Percentiles rank a stretch among this genome's conserved stretches.
Evolutionary conservation across 257 asterid species (phyloP).

Genomic region (Ligustrum vulgare): DNA sequence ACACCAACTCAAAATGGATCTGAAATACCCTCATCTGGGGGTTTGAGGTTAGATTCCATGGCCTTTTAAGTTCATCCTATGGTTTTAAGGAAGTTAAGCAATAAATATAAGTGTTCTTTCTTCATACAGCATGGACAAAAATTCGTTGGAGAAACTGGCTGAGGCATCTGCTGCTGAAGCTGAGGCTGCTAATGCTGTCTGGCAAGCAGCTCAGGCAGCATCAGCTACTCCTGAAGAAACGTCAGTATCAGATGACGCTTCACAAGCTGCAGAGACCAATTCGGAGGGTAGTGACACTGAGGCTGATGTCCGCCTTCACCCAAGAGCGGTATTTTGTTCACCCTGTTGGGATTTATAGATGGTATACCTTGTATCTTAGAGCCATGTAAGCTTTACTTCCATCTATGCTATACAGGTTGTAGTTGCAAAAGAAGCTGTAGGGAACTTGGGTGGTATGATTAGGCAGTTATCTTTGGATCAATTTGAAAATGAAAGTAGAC

Average conservation of each 20-base stretch:
- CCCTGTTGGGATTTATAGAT: background rate
- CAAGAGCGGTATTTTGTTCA: constrained; percentile 76
- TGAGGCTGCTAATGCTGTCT: constrained; percentile 90
- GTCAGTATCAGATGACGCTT: constrained; percentile 70
- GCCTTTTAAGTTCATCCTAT: constrained; percentile 22
- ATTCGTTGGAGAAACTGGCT: constrained; percentile 83
- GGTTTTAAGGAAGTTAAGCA: constrained; percentile 9
- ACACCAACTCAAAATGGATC: constrained; percentile 47
- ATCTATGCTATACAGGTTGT: constrained; percentile 67
- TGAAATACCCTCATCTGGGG: constrained; percentile 54
- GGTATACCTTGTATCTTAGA: background rate
- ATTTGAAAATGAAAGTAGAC: constrained; percentile 97
- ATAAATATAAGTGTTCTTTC: constrained; percentile 9
- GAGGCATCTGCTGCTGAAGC: constrained; percentile 99
- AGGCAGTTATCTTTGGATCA: constrained; percentile 97
- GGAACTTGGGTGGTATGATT: constrained; percentile 97
- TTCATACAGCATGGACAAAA: constrained; percentile 60
- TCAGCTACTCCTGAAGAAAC: constrained; percentile 76
- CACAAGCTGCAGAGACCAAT: constrained; percentile 67
- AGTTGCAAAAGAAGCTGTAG: constrained; percentile 95
- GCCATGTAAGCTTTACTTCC: constrained; percentile 20
- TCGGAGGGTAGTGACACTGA: constrained; percentile 85
- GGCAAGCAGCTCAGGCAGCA: constrained; percentile 81
- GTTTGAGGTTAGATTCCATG: constrained; percentile 32
- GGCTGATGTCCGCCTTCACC: constrained; percentile 89